These are phyloP conservation scores for Murraya paniculata DNA, from an alignment of 345 rosid species.

Conservation along the genomic window DNA sequence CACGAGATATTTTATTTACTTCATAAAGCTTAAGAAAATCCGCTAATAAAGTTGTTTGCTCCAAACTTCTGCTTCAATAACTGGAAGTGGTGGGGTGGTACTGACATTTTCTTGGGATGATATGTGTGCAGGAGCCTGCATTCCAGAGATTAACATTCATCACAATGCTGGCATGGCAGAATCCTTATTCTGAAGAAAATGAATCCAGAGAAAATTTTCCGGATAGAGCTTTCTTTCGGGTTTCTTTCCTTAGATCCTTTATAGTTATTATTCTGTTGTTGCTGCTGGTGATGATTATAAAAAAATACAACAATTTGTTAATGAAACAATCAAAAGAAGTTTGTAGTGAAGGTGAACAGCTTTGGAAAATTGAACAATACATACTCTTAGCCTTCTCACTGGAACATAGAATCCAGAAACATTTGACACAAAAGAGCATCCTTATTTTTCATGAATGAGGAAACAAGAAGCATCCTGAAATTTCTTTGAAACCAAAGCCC, in stretches of 20 bases:
- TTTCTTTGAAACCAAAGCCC: background rate
- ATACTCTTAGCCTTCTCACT: background rate
- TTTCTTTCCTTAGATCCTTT: slow-evolving; percentile 14
- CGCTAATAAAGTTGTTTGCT: background rate
- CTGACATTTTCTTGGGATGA: background rate
- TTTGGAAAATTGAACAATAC: background rate
- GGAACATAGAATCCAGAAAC: background rate
- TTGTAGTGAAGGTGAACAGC: background rate
- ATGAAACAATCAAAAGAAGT: background rate
- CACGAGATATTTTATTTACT: background rate
- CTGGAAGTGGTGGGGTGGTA: background rate
- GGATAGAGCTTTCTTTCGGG: slow-evolving; percentile 66
- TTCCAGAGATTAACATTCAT: slow-evolving; percentile 86
- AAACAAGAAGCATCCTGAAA: background rate
- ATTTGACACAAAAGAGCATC: background rate
- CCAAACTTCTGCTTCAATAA: background rate
- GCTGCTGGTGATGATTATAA: background rate
- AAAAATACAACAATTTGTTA: background rate
- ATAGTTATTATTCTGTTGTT: background rate
- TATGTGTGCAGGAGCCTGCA: slow-evolving; percentile 70
- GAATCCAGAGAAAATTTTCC: slow-evolving; percentile 23
- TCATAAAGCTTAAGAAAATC: background rate
- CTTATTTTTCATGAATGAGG: background rate
- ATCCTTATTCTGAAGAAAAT: slow-evolving; percentile 57
- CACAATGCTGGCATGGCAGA: slow-evolving; percentile 95